phyloP scores from a whole-genome alignment of 2,329 filamentous ascomycete genomes.

The Didymella pomorum region DNA sequence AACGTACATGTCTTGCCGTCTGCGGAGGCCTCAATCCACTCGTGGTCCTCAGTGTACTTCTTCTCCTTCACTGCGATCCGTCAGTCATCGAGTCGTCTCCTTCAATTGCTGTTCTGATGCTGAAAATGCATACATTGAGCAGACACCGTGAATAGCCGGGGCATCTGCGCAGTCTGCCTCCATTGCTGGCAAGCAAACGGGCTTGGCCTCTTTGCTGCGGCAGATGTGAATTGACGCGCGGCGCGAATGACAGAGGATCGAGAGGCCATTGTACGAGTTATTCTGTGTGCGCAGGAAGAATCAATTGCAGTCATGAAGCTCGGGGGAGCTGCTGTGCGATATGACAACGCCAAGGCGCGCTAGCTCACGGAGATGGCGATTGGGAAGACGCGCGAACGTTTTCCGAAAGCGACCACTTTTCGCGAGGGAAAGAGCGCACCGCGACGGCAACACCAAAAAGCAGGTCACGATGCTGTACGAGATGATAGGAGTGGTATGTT shows the following conservation, averaged over 20 bases:
- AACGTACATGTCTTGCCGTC: constrained; percentile 78
- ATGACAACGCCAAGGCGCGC: constrained; percentile 18
- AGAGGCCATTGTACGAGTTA: constrained; percentile 45
- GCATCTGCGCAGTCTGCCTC: constrained; percentile 33
- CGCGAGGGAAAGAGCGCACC: constrained; percentile 20
- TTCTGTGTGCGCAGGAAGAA: constrained; percentile 20
- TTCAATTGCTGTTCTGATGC: constrained; percentile 15
- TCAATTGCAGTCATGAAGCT: constrained; percentile 18
- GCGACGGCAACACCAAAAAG: constrained; percentile 18
- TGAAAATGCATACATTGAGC: constrained; percentile 38
- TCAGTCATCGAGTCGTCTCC: constrained; percentile 24
- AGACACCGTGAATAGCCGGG: constrained; percentile 52
- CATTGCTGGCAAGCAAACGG: constrained; percentile 38
- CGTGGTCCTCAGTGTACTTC: constrained; percentile 96
- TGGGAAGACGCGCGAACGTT: constrained; percentile 24
- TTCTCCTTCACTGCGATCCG: constrained; percentile 66
- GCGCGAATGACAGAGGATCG: constrained; percentile 44
- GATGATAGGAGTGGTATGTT: constrained; percentile 88
- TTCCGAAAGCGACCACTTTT: constrained; percentile 33
- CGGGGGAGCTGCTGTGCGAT: constrained; percentile 14
- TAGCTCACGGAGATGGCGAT: constrained; percentile 22
- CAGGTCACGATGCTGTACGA: constrained; percentile 84
- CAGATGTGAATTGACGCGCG: constrained; percentile 46
- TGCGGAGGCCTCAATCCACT: constrained; percentile 91
- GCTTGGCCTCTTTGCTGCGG: constrained; percentile 34